These are phyloP conservation scores for Mediolabrus comicus DNA, from an alignment of 108 stramenopile species.

Conservation along the genomic window DNA sequence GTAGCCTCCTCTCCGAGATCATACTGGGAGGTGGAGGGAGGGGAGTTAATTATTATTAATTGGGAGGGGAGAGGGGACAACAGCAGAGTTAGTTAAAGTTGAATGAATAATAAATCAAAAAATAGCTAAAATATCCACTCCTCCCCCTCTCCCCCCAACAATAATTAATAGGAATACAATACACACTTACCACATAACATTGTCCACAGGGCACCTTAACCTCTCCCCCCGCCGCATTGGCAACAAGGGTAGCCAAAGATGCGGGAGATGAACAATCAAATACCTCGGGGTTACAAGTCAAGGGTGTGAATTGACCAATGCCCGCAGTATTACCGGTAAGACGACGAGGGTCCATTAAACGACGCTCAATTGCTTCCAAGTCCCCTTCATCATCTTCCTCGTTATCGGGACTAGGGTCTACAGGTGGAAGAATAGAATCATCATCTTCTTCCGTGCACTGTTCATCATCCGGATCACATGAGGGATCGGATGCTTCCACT, in stretches of 20 bases:
- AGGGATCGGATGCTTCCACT: too few species aligned
- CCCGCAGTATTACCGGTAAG: neutral
- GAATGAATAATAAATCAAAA: neutral
- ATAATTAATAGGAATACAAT: neutral
- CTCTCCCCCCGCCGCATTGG: neutral
- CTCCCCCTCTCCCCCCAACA: neutral
- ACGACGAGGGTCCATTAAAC: neutral
- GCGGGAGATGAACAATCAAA: neutral
- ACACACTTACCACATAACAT: neutral
- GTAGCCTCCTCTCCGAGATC: neutral
- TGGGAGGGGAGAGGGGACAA: neutral
- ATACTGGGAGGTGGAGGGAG: neutral
- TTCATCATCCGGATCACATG: too few species aligned
- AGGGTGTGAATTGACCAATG: neutral
- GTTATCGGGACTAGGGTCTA: too few species aligned
- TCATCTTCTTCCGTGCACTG: too few species aligned
- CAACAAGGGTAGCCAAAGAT: neutral
- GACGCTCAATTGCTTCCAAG: too few species aligned
- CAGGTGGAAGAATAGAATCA: too few species aligned
- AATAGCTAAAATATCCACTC: neutral
- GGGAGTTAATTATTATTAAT: too few species aligned
- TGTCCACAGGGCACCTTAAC: neutral
- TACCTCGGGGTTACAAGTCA: conserved; percentile 9
- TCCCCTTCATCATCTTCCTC: too few species aligned
- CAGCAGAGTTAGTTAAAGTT: neutral